Base-by-base conservation (phyloP, 2,329 filamentous ascomycete species). In the Ophiostoma sp. region DNA sequence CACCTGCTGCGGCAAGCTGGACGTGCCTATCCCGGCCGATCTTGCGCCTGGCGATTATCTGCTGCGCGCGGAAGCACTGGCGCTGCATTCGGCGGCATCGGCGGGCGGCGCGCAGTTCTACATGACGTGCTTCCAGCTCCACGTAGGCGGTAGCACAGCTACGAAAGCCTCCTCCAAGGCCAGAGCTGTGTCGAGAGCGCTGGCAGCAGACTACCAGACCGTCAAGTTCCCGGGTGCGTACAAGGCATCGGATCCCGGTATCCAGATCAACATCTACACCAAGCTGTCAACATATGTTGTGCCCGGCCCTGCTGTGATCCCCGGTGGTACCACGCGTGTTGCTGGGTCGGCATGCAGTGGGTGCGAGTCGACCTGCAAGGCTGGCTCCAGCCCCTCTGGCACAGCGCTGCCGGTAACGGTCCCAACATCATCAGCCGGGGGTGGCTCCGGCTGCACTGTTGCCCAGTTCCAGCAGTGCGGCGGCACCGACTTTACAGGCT, bases 231-330 rank as follows among this genome's bases (percentile, higher is more conserved):
- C 82, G 0, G 79, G 80, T 0, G 81, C 81, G 0, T 81, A 82
- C 73, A 76, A 76, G 71, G 74, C 77, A 5, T 75, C 70, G 16
- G 79, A 83, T 71, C 79, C 81, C 0, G 81, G 81, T 11, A 81
- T 83, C 68, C 75, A 78, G 41, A 75, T 83, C 72, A 81, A 82
- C 74, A 83, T 83, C 70, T 81, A 83, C 74, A 73, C 76, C 8
- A 75, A 77, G 63, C 80, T 0, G 18, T 55, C 49, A 9, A 55
- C 49, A 6, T 55, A 55, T 27, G 49, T 55, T 2, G 49, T 55
- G 7, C 49, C 49, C n/a, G 49, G 49, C 6, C 49, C 49, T 27
- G 49, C 49, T 18, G 49, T 55, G 14, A 27, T 55, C 49, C 8
- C 49, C 12, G 49, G 49, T 27, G 49, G 49, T 4, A 55, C 49